Evolutionary conservation across 176 grass and related monocot species (phyloP).

Genomic region (Juncus inflexus): DNA sequence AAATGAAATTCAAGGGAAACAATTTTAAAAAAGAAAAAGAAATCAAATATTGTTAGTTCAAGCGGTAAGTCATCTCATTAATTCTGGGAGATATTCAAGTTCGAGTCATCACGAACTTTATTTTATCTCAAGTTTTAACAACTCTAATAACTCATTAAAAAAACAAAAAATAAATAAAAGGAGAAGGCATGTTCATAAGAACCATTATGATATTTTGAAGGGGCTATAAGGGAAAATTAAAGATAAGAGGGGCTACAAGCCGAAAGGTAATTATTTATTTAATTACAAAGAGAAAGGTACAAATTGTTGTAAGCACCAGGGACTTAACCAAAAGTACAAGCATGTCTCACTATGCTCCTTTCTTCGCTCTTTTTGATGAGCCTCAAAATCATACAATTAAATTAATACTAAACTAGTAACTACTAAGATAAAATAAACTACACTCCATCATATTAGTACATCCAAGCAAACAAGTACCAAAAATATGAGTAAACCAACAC

Average conservation of each 20-base stretch:
- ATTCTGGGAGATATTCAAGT: too few relatives aligned
- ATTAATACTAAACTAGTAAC: too few relatives aligned
- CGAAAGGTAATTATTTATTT: conserved; percentile 18
- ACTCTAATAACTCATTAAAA: neutral
- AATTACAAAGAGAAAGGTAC: neutral
- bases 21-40: too few relatives aligned
- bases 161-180: neutral
- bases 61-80: too few relatives aligned
- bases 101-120: too few relatives aligned
- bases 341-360: conserved; percentile 28
- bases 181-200: neutral
- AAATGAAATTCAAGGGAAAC: too few relatives aligned
- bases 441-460: too few relatives aligned
- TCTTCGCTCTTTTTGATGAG: neutral
- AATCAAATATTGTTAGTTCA: too few relatives aligned
- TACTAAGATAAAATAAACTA: too few relatives aligned
- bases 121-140: neutral
- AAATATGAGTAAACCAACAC: too few relatives aligned
- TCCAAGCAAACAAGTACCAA: too few relatives aligned
- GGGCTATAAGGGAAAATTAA: conserved; percentile 2
- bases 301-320: conserved; percentile 15
- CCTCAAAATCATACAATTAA: too few relatives aligned
- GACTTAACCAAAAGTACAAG: conserved; percentile 27
- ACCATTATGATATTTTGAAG: conserved; percentile 19
- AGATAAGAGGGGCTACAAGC: conserved; percentile 25